Evolutionary conservation across 1,284 basidiomycete genomes (phyloP).

Genomic region (Wolfiporia cocos): DNA sequence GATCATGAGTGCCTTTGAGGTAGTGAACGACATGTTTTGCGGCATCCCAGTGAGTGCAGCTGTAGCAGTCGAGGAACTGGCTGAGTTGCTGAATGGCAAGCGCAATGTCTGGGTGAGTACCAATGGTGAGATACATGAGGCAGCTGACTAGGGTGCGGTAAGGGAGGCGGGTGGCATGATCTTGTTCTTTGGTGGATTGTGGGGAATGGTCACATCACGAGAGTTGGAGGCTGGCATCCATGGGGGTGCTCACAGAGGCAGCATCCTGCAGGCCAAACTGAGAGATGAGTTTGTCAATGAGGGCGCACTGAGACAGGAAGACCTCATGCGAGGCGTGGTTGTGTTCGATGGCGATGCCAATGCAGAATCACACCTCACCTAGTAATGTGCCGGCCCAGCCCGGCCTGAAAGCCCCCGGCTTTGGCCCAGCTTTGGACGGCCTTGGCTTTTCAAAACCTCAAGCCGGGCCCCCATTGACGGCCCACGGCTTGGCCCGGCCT

Average conservation of each 20-base stretch:
- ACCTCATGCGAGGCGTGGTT: slow-evolving; percentile 21
- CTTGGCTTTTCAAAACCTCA: too few species aligned
- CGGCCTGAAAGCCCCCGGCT: too few species aligned
- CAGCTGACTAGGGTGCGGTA: slow-evolving; percentile 5
- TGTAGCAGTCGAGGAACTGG: neutral
- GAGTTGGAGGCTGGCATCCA: neutral
- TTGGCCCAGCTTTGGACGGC: too few species aligned
- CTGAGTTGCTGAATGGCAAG: slow-evolving; percentile 1
- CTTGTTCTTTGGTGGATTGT: neutral
- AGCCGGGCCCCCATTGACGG: too few species aligned
- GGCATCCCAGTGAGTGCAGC: slow-evolving; percentile 13
- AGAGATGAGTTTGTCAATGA: slow-evolving; percentile 24
- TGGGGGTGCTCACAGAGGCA: slow-evolving; percentile 17
- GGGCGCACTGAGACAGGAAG: slow-evolving; percentile 22
- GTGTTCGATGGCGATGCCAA: slow-evolving; percentile 28
- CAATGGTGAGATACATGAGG: slow-evolving; percentile 32
- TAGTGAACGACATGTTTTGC: slow-evolving; percentile 34
- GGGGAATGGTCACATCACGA: neutral
- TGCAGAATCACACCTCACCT: slow-evolving; percentile 26
- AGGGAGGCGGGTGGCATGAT: neutral
- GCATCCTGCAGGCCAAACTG: slow-evolving; percentile 17
- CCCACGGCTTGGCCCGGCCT: too few species aligned
- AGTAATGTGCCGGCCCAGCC: too few species aligned
- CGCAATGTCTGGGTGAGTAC: slow-evolving; percentile 22
- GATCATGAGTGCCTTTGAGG: slow-evolving; percentile 28